A percentile compares a stretch with the other conserved stretches of the same genome.
These are phyloP conservation scores for Aphelidium insulamus DNA, from an alignment of 371 early-diverging fungal species.

Conservation along the genomic window DNA sequence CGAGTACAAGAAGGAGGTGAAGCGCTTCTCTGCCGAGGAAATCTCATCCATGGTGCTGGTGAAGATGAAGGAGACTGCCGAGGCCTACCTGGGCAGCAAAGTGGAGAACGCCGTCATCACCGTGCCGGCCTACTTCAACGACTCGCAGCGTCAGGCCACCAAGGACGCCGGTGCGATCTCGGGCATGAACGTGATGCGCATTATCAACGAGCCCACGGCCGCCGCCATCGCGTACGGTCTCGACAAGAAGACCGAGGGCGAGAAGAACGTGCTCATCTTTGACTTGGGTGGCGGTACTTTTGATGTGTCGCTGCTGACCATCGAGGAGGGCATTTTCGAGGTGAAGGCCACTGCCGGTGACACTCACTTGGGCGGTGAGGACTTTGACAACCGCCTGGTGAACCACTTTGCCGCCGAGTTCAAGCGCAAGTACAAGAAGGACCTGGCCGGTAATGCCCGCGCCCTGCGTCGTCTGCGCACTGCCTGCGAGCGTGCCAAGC, in stretches of 20 bases:
- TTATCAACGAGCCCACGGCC: conserved; percentile 90
- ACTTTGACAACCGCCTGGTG: conserved; percentile 87
- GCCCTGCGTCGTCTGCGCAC: conserved; percentile 86
- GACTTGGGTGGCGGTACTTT: conserved; percentile 97
- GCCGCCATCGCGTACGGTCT: conserved; percentile 91
- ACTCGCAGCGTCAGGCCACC: conserved; percentile 62
- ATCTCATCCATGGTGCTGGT: conserved; percentile 74
- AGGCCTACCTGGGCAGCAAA: conserved; percentile 56
- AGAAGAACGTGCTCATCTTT: conserved; percentile 78
- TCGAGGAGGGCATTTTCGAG: conserved; percentile 82
- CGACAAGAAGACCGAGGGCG: conserved; percentile 43
- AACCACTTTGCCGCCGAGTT: conserved; percentile 70
- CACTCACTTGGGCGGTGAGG: conserved; percentile 97
- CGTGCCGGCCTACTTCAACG: conserved; percentile 87
- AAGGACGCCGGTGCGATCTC: conserved; percentile 60
- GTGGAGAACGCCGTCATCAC: conserved; percentile 82
- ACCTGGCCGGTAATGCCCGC: conserved; percentile 64
- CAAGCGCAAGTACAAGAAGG: conserved; percentile 79
- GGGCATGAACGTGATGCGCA: conserved; percentile 55
- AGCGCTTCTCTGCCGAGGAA: conserved; percentile 71
- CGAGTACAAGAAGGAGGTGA: conserved; percentile 49
- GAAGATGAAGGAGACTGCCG: conserved; percentile 80
- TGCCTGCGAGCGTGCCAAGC: conserved; percentile 91
- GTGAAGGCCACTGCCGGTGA: conserved; percentile 92
- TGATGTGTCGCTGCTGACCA: conserved; percentile 87